Conservation (phyloP, 163 green algal species). For the Chloromonas sp. region DNA sequence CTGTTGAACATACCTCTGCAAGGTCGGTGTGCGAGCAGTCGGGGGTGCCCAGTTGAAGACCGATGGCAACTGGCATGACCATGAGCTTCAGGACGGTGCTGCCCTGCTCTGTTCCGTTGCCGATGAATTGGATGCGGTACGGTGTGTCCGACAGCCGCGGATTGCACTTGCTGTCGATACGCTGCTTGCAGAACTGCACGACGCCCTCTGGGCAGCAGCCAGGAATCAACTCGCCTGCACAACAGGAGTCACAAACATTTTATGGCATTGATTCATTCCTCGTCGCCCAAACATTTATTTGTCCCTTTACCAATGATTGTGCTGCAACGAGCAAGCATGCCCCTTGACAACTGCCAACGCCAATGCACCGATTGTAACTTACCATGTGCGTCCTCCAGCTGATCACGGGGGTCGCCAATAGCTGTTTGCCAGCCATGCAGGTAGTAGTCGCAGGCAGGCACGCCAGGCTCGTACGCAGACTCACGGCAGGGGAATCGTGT, state of each 20-base stretch:
- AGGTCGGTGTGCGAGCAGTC: conserved; percentile 4
- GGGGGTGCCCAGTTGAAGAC: conserved; percentile 1
- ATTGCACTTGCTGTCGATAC: conserved; percentile 6
- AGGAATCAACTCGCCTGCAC: conserved; percentile 1
- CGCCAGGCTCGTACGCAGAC: conserved; percentile 9
- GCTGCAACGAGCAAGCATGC: too few species aligned
- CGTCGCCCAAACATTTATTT: background rate
- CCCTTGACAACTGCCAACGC: too few species aligned
- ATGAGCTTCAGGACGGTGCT: background rate
- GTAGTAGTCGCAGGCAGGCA: conserved; percentile 35
- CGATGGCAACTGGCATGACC: background rate
- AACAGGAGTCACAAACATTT: background rate
- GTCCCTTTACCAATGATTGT: background rate
- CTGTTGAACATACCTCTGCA: background rate
- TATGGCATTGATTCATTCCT: background rate
- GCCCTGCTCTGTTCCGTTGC: background rate
- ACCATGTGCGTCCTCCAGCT: conserved; percentile 1
- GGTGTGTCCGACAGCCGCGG: conserved; percentile 9
- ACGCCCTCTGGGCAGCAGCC: conserved; percentile 34
- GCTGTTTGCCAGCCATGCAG: conserved; percentile 32
- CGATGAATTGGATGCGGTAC: conserved; percentile 4
- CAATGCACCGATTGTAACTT: too few species aligned
- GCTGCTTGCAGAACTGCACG: conserved; percentile 14
- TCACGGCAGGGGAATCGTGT: conserved; percentile 23
- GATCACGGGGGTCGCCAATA: conserved; percentile 3